Evolutionary conservation across 1,284 basidiomycete species (phyloP), one percentile per base, ranked within the genome.

Genomic region (Puccinia novopanici): DNA sequence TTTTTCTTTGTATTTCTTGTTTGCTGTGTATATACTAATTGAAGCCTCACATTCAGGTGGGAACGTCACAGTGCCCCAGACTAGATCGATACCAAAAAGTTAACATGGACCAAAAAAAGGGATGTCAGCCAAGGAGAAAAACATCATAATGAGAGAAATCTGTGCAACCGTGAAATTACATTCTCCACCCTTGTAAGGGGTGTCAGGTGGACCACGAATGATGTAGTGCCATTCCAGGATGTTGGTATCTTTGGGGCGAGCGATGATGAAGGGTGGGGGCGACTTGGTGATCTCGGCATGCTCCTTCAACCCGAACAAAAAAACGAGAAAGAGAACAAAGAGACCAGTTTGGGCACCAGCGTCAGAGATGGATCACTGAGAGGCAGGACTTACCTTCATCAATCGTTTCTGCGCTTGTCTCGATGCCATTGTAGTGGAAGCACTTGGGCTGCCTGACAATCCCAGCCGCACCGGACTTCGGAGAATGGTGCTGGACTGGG

Each of bases 201-300:
- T 86, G 59, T 84, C 85, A 37, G 85, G 84, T n/a, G 85, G 85
- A 8, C 85, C 85, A 15, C 85, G 84, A 12, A 86, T 81, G 75
- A 86, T 85, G 79, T 84, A 86, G 77, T 86, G 85, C 85, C 85
- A 86, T 79, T 85, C 85, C 5, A 86, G 82, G 37, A 85, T 83
- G 81, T 86, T 84, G 72, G 84, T 83, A 59, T 86, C 85, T 30
- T 83, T 82, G 12, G 85, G 85, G 22, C 85, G 82, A 13, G 84
- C 85, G 59, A 83, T 84, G 57, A 84, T 84, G 52, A 84, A 83
- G 13, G 84, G 85, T 27, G 85, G 85, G 59, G 85, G 83, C 34
- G 85, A 85, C 70, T 84, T 84, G 68, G 84, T 83, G 83, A 86
- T 86, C 24, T 84, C 81, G 72, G 83, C 80, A 22, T 84, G 82